Conservation (phyloP, 768 basidiomycete species). For the Boletus sp. region DNA sequence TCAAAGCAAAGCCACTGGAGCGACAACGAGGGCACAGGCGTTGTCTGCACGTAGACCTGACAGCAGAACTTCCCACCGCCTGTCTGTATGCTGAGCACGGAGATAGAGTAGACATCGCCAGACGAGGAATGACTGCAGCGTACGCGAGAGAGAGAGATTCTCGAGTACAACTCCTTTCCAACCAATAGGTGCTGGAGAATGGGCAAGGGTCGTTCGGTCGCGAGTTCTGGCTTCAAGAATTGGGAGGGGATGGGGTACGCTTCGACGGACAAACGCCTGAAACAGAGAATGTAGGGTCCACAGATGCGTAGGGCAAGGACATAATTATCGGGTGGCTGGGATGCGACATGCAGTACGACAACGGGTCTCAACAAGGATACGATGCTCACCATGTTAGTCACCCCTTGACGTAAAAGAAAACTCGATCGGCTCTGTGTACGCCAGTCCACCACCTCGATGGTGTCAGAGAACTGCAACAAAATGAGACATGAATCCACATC, state of each 20-base stretch:
- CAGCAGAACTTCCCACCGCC: slow-evolving; percentile 43
- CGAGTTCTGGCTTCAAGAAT: slow-evolving; percentile 1
- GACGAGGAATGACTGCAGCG: slow-evolving; percentile 26
- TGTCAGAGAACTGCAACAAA: slow-evolving; percentile 28
- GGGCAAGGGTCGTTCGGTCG: slow-evolving; percentile 7
- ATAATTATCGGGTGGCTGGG: slow-evolving; percentile 28
- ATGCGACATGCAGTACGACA: neutral
- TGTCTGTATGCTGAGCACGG: slow-evolving; percentile 28
- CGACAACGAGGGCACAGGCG: slow-evolving; percentile 33
- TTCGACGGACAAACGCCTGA: slow-evolving; percentile 50
- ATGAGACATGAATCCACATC: slow-evolving; percentile 30
- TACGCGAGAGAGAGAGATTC: slow-evolving; percentile 39
- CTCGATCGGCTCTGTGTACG: neutral
- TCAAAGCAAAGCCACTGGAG: slow-evolving; percentile 19
- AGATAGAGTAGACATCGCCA: slow-evolving; percentile 35
- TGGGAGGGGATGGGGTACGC: slow-evolving; percentile 26
- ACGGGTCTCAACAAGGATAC: too few species aligned
- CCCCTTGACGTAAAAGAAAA: too few species aligned
- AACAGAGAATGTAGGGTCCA: slow-evolving; percentile 48
- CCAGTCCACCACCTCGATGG: slow-evolving; percentile 40
- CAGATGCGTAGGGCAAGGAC: slow-evolving; percentile 44
- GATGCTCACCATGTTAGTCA: too few species aligned
- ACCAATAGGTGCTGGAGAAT: slow-evolving; percentile 15
- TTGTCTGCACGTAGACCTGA: slow-evolving; percentile 29
- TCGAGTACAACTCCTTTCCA: slow-evolving; percentile 33